Conservation (phyloP, 371 early-diverging fungal species). For the Lichtheimia hyalospora region DNA sequence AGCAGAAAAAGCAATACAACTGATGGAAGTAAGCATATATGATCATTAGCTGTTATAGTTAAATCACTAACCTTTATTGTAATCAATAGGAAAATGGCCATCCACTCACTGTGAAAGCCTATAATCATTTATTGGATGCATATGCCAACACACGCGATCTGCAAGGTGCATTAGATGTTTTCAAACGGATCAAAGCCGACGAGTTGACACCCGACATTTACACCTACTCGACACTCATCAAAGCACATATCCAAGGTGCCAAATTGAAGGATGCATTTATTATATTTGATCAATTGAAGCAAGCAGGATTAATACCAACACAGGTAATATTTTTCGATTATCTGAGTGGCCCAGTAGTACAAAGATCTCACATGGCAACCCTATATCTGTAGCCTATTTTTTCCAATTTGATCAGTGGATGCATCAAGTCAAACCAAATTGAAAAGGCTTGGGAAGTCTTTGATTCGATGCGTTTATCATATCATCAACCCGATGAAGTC, state of each 20-base stretch:
- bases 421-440: slow-evolving; percentile 65
- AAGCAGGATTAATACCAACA: slow-evolving; percentile 37
- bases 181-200: slow-evolving; percentile 47
- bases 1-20: slow-evolving; percentile 70
- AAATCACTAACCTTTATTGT: neutral
- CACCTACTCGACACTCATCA: slow-evolving; percentile 72
- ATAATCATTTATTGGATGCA: slow-evolving; percentile 78
- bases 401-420: slow-evolving; percentile 82
- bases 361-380: no score
- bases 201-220: slow-evolving; percentile 60
- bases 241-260: slow-evolving; percentile 59
- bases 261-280: slow-evolving; percentile 73
- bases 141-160: slow-evolving; percentile 72
- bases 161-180: slow-evolving; percentile 55
- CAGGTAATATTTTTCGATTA: slow-evolving; percentile 26
- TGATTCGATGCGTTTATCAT: slow-evolving; percentile 82
- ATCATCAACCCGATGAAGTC: slow-evolving; percentile 76
- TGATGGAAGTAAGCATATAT: slow-evolving; percentile 51
- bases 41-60: neutral
- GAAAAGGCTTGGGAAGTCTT: slow-evolving; percentile 89
- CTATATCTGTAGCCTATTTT: slow-evolving; percentile 55
- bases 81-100: slow-evolving; percentile 48
- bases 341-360: no score
- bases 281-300: slow-evolving; percentile 74
- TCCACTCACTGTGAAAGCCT: slow-evolving; percentile 65